phyloP scores from a whole-genome alignment of 1,139 yeast species.

The Pichia terricola region DNA sequence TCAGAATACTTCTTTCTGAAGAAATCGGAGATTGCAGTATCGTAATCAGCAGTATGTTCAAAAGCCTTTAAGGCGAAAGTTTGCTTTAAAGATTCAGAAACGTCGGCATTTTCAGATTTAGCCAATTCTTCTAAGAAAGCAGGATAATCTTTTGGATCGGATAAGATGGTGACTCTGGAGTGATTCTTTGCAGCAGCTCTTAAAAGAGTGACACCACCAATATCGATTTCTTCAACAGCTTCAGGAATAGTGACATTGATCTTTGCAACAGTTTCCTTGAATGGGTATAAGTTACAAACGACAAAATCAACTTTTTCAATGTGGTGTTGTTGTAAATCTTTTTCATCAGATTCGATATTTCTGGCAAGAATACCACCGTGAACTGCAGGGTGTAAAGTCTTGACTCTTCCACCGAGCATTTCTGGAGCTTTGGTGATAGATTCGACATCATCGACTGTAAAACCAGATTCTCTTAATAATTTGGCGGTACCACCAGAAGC shows the following conservation, averaged over 20 bases:
- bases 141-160: slow-evolving; percentile 91
- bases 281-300: slow-evolving; percentile 95
- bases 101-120: slow-evolving; percentile 39
- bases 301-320: slow-evolving; percentile 94
- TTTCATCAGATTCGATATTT: slow-evolving; percentile 80
- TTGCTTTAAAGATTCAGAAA: slow-evolving; percentile 68
- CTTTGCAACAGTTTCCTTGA: slow-evolving; percentile 93
- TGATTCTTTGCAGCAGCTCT: slow-evolving; percentile 99
- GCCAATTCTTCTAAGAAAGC: slow-evolving; percentile 69
- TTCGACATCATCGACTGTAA: slow-evolving; percentile 94
- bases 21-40: slow-evolving; percentile 89
- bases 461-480: slow-evolving; percentile 92
- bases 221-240: slow-evolving; percentile 97
- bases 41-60: slow-evolving; percentile 97
- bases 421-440: slow-evolving; percentile 96
- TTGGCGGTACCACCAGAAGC: slow-evolving; percentile 98
- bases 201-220: slow-evolving; percentile 94
- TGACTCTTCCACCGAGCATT: slow-evolving; percentile 97
- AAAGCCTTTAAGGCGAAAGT: slow-evolving; percentile 90
- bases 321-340: slow-evolving; percentile 76
- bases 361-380: slow-evolving; percentile 98
- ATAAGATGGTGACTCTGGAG: slow-evolving; percentile 85
- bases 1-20: slow-evolving; percentile 96
- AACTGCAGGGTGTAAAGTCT: slow-evolving; percentile 96
- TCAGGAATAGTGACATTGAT: slow-evolving; percentile 92